Conservation (phyloP, 169 alveolate genomes). For the Plasmodium ovale region DNA sequence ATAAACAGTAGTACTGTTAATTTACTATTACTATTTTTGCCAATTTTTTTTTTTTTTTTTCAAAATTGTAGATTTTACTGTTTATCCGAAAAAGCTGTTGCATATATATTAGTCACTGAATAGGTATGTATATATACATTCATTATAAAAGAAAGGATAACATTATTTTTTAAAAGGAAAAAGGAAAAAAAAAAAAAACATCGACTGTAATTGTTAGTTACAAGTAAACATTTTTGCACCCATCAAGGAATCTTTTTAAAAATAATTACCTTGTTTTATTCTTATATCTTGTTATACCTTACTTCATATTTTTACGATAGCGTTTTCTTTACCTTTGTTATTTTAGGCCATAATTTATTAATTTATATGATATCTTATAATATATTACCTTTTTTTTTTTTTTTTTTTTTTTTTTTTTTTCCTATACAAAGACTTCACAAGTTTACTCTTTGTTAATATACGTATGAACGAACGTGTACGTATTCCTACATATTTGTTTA, state of each 20-base stretch:
- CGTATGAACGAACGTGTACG: background rate
- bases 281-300: background rate
- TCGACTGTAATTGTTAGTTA: background rate
- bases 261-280: conserved; percentile 4
- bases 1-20: background rate
- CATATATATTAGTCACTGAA: background rate
- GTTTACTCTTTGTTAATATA: background rate
- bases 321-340: background rate
- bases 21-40: background rate
- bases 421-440: background rate
- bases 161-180: background rate
- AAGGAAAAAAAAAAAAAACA: background rate
- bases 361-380: background rate
- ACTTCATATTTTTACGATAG: background rate
- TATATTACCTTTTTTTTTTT: background rate
- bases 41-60: background rate
- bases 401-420: background rate
- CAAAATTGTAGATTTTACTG: too few relatives aligned
- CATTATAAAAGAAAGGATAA: conserved; percentile 1
- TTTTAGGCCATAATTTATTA: background rate
- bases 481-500: background rate
- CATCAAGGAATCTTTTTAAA: background rate
- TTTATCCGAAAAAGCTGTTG: too few relatives aligned
- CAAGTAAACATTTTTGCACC: background rate
- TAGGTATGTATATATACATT: conserved; percentile 1